Conservation (phyloP, 352 stramenopile genomes). For the Globisporangium splendens region DNA sequence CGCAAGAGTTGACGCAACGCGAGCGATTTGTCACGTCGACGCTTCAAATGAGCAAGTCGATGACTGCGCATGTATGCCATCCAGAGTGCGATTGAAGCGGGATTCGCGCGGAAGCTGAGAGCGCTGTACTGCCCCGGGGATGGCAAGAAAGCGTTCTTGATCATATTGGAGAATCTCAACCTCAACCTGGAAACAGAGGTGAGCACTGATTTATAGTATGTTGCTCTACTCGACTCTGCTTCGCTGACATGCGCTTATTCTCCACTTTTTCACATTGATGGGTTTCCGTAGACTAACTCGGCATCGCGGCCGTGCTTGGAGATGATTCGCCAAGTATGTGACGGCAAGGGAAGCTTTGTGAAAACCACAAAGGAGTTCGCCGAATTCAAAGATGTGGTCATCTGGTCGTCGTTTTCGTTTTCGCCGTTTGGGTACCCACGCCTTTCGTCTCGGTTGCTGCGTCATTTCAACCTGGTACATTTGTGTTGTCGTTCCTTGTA, state of each 20-base stretch:
- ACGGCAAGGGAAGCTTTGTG: slow-evolving; percentile 51
- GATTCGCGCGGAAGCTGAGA: slow-evolving; percentile 50
- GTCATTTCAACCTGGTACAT: slow-evolving; percentile 63
- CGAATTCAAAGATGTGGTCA: slow-evolving; percentile 45
- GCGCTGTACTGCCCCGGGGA: slow-evolving; percentile 48
- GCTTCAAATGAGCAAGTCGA: slow-evolving; percentile 30
- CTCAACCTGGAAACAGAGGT: slow-evolving; percentile 56
- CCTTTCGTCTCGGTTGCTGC: slow-evolving; percentile 40
- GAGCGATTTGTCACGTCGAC: slow-evolving; percentile 29
- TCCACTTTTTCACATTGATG: not conserved
- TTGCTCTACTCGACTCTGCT: not conserved
- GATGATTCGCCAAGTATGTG: slow-evolving; percentile 62
- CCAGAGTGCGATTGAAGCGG: slow-evolving; percentile 32
- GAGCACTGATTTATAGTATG: not conserved
- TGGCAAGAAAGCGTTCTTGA: slow-evolving; percentile 37
- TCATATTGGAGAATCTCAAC: slow-evolving; percentile 58
- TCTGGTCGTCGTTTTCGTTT: slow-evolving; percentile 49
- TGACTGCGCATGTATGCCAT: slow-evolving; percentile 28
- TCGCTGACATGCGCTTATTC: not conserved
- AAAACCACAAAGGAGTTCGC: slow-evolving; percentile 50
- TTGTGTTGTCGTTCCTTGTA: not conserved
- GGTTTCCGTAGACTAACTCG: not conserved
- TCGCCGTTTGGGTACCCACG: slow-evolving; percentile 35
- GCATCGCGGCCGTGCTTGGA: slow-evolving; percentile 28
- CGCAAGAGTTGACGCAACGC: slow-evolving; percentile 27